Percentiles rank a stretch among this genome's conserved stretches.
Evolutionary conservation across 495 filamentous ascomycete genomes (phyloP).

Genomic region (Penicillium coffeae): DNA sequence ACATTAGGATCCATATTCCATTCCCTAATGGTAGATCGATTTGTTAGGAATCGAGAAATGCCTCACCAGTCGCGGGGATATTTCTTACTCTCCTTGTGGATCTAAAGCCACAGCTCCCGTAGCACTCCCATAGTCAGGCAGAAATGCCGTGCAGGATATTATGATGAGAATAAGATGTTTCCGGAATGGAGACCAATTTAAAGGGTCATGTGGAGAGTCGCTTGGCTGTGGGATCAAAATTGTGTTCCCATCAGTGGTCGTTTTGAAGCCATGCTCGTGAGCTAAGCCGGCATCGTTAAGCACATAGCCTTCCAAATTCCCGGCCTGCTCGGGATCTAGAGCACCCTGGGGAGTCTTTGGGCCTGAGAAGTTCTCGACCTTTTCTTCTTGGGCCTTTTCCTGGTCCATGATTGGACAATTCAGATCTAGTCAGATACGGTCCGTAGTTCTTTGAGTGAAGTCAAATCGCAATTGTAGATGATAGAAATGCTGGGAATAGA

Average conservation of each 20-base stretch:
- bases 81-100: constrained; percentile 43
- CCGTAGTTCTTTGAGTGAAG: too few relatives aligned
- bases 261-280: constrained; percentile 17
- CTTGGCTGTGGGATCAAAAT: constrained; percentile 59
- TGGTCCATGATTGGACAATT: too few relatives aligned
- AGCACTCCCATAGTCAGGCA: constrained; percentile 55
- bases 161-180: constrained; percentile 54
- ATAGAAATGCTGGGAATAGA: too few relatives aligned
- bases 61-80: background rate
- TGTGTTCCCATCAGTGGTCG: constrained; percentile 28
- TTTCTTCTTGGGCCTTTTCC: too few relatives aligned
- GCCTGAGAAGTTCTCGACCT: too few relatives aligned
- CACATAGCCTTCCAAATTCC: constrained; percentile 24
- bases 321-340: constrained; percentile 16
- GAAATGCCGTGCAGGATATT: constrained; percentile 49
- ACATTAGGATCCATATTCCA: constrained; percentile 45
- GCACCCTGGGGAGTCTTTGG: background rate
- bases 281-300: constrained; percentile 14
- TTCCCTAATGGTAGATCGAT: constrained; percentile 18
- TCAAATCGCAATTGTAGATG: too few relatives aligned
- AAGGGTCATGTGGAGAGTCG: constrained; percentile 52
- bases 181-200: constrained; percentile 53
- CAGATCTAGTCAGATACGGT: too few relatives aligned
- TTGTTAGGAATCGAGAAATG: background rate
- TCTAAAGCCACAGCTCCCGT: constrained; percentile 53